Base-by-base conservation (phyloP, 2,329 filamentous ascomycete genomes). In the Taxawa tesnikishii region DNA sequence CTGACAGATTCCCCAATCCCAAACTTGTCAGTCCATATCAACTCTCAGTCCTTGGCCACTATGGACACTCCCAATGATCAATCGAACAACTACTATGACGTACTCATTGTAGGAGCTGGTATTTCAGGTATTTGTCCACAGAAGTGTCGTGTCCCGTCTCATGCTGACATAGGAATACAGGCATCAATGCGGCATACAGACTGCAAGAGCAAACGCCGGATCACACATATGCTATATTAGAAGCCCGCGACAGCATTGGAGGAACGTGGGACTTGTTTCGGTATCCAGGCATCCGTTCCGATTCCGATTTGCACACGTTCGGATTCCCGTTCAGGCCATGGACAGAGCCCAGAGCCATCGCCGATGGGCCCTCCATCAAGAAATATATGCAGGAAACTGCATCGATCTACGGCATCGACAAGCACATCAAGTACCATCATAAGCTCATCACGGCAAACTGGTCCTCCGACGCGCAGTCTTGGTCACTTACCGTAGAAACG, bases 201-300 rank as follows among this genome's bases (percentile, higher is more conserved):
- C 37, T 57, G 5, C 53, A 56, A 36, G 51, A 55, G 28, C 43
- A 50, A 27, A 41, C 75, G 2, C 74, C 77, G 0, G 48, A 60
- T 26, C 56, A 65, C 24, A 68, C 54, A 3, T 85, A 80, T 48
- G 63, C 69, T 9, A 70, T 88, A 15, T 64, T 87, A 11, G 82
- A 88, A 51, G 66, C 64, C 2, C 73, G 82, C 19, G 60, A 67
- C 30, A 58, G 63, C 15, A 62, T 87, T 5, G 82, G 82, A 2
- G 82, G 83, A 1, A 88, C 82, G 0, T 87, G 82, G 82, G 75
- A 79, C 45, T 58, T 85, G 2, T 88, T 84, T 59, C 70, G 67
- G 25, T 88, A 84, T 43, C 40, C 40, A 15, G 78, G 82, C 6
- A 77, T 83, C 40, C 59, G 62, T 10, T 65, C 60, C 12, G 62